Evolutionary conservation across 2,329 filamentous ascomycete genomes (phyloP).

Genomic region (Aureobasidium sp.): DNA sequence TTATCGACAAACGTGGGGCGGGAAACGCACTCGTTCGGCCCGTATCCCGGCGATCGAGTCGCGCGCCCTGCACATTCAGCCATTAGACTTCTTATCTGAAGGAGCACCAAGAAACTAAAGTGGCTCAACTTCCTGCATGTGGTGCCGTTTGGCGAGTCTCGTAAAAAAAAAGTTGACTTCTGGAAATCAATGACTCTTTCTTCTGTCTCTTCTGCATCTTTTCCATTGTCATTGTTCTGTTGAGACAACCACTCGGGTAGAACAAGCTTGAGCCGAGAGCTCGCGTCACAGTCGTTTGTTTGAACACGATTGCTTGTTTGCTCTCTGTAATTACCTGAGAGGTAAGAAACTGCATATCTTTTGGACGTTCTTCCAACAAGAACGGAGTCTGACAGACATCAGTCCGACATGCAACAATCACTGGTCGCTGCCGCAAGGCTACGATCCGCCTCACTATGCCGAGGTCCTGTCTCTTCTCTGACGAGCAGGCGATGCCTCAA

Average conservation of each 20-base stretch:
- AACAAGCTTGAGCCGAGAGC: neutral
- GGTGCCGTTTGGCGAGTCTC: neutral
- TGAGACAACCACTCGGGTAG: slow-evolving; percentile 1
- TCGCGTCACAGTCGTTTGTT: neutral
- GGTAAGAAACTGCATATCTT: neutral
- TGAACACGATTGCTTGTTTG: neutral
- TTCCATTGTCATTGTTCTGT: neutral
- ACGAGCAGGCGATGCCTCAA: slow-evolving; percentile 7
- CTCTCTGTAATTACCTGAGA: neutral
- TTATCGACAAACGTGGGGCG: neutral
- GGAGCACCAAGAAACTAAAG: slow-evolving; percentile 4
- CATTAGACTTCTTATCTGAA: slow-evolving; percentile 8
- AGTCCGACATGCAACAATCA: slow-evolving; percentile 3
- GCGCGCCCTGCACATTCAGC: neutral
- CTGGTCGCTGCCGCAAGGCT: slow-evolving; percentile 10
- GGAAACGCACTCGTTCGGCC: neutral
- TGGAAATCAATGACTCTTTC: neutral
- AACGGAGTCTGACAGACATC: neutral
- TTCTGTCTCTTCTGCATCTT: neutral
- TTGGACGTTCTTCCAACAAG: neutral
- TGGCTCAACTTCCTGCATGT: slow-evolving; percentile 7
- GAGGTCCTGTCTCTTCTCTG: neutral
- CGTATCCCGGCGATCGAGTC: neutral
- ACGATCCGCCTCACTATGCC: neutral
- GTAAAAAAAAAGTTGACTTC: neutral